These are phyloP conservation scores for Curvularia lunata DNA, from an alignment of 2,329 filamentous ascomycete genomes.

Conservation along the genomic window DNA sequence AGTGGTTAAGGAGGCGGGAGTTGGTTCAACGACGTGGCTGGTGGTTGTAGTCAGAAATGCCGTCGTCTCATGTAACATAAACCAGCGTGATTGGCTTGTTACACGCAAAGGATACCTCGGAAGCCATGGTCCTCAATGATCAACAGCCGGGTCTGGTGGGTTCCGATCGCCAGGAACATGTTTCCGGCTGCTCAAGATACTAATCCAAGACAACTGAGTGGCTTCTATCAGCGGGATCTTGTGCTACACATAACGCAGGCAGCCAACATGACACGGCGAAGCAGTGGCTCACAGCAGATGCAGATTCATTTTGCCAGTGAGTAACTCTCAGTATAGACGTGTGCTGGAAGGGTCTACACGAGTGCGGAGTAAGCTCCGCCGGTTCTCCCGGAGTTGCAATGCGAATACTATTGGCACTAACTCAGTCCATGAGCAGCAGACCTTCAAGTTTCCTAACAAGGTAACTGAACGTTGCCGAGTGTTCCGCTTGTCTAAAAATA, in stretches of 20 bases:
- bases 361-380: slow-evolving; percentile 7
- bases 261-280: neutral
- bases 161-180: slow-evolving; percentile 12
- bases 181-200: neutral
- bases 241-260: no score
- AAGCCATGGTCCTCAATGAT: slow-evolving; percentile 3
- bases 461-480: slow-evolving; percentile 16
- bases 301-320: neutral
- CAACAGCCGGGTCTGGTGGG: slow-evolving; percentile 9
- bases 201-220: neutral
- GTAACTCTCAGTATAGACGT: neutral
- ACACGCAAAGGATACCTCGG: neutral
- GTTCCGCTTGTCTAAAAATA: slow-evolving; percentile 7
- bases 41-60: slow-evolving; percentile 1
- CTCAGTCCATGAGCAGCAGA: neutral
- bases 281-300: neutral
- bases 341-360: neutral
- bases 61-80: slow-evolving; percentile 27
- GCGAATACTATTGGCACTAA: slow-evolving; percentile 11
- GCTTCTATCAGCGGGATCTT: neutral
- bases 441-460: slow-evolving; percentile 5
- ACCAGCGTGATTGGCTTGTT: slow-evolving; percentile 17
- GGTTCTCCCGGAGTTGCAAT: slow-evolving; percentile 6
- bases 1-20: neutral
- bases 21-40: slow-evolving; percentile 3